These are phyloP conservation scores for Lophiotrema nucula DNA, from an alignment of 495 filamentous ascomycete species.

Conservation along the genomic window DNA sequence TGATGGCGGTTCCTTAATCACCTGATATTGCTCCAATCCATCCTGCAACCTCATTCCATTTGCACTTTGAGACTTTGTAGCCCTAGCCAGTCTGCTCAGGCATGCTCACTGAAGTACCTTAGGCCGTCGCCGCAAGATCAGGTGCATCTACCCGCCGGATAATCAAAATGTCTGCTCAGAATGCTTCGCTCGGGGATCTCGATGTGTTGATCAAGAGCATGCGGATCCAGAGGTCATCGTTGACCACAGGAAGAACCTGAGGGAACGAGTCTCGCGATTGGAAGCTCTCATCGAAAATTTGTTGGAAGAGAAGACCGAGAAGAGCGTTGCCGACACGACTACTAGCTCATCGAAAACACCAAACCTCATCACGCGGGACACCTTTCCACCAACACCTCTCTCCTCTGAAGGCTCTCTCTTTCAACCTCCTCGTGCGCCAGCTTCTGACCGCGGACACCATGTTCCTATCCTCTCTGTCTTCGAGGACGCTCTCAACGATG, in stretches of 20 bases:
- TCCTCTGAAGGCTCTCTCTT: slow-evolving; percentile 26
- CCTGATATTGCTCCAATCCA: not conserved
- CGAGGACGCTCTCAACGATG: slow-evolving; percentile 34
- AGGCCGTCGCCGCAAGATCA: slow-evolving; percentile 39
- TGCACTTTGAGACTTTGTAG: no score
- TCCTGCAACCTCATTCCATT: no score
- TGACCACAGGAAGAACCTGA: slow-evolving; percentile 41
- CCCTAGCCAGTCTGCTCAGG: no score
- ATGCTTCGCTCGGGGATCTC: slow-evolving; percentile 39
- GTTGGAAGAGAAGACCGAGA: slow-evolving; percentile 32
- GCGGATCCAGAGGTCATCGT: slow-evolving; percentile 34
- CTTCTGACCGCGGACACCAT: slow-evolving; percentile 19
- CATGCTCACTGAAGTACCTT: not conserved
- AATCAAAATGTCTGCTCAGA: slow-evolving; percentile 38
- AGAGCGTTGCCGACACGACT: slow-evolving; percentile 7
- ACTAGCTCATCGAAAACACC: slow-evolving; percentile 26
- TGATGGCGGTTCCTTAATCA: not conserved
- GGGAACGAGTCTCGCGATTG: slow-evolving; percentile 38
- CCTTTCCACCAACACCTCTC: slow-evolving; percentile 30
- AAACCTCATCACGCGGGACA: slow-evolving; percentile 3
- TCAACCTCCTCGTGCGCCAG: not conserved
- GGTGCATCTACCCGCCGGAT: slow-evolving; percentile 37
- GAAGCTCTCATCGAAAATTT: slow-evolving; percentile 38
- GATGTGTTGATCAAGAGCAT: slow-evolving; percentile 40
- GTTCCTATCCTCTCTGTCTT: slow-evolving; percentile 32